Evolutionary conservation across 306 rosid genomes (phyloP).

Genomic region (Prunus davidiana): DNA sequence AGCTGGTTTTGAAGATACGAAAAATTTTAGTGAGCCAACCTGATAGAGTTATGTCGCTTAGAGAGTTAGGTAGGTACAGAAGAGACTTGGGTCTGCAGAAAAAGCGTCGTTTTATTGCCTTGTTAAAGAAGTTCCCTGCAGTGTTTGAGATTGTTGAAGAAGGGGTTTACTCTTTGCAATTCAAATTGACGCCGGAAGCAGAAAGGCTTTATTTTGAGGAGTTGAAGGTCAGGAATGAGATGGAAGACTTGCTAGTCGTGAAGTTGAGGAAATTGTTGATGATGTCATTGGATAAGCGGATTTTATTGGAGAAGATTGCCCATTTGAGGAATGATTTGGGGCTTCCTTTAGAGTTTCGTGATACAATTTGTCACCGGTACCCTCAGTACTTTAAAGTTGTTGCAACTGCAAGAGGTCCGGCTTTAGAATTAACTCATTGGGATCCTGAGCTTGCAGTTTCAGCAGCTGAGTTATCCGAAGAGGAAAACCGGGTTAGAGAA

Average conservation of each 20-base stretch:
- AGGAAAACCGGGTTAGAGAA: conserved; percentile 62
- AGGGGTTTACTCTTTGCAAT: conserved; percentile 63
- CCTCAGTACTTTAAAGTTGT: conserved; percentile 79
- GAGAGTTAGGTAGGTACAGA: conserved; percentile 61
- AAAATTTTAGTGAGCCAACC: conserved; percentile 65
- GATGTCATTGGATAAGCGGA: conserved; percentile 76
- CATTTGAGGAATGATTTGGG: conserved; percentile 72
- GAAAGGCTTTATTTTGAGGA: conserved; percentile 81
- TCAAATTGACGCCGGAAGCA: conserved; percentile 68
- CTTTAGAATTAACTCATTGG: conserved; percentile 84
- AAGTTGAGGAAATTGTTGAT: conserved; percentile 80
- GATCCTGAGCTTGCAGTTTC: conserved; percentile 93
- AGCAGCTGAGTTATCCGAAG: conserved; percentile 72
- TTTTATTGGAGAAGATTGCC: conserved; percentile 75
- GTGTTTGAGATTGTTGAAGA: conserved; percentile 73
- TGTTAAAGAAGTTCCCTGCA: conserved; percentile 74
- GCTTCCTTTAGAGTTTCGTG: conserved; percentile 75
- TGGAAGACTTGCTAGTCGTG: conserved; percentile 70
- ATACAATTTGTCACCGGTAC: conserved; percentile 75
- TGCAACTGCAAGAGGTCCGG: conserved; percentile 70
- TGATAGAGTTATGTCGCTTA: conserved; percentile 71
- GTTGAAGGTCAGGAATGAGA: conserved; percentile 65
- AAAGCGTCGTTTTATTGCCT: conserved; percentile 58
- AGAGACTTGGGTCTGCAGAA: conserved; percentile 68
- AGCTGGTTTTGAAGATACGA: conserved; percentile 66